These are phyloP conservation scores for Chrysosporium queenslandicum DNA, from an alignment of 2,329 filamentous ascomycete species.

Conservation along the genomic window DNA sequence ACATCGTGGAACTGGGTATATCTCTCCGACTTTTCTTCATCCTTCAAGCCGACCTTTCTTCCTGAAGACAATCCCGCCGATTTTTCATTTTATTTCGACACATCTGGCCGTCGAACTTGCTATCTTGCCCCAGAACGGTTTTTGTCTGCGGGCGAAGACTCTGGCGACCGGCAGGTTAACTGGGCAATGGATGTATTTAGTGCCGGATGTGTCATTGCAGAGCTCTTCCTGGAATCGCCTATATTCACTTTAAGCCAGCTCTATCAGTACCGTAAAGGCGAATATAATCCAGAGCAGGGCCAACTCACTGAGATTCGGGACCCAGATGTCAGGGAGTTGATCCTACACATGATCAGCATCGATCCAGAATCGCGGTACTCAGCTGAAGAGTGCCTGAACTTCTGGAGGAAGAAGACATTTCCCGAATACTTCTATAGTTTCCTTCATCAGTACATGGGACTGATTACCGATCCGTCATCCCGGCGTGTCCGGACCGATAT, in stretches of 20 bases:
- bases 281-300: constrained; percentile 77
- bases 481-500: constrained; percentile 63
- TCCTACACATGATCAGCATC: constrained; percentile 91
- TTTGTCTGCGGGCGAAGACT: constrained; percentile 57
- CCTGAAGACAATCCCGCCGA: constrained; percentile 95
- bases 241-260: constrained; percentile 97
- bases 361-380: constrained; percentile 87
- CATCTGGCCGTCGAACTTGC: constrained; percentile 80
- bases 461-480: constrained; percentile 82
- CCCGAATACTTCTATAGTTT: constrained; percentile 97
- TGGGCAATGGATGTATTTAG: constrained; percentile 99
- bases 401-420: constrained; percentile 86
- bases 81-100: constrained; percentile 97
- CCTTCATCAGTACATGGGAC: constrained; percentile 92
- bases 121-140: constrained; percentile 94
- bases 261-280: constrained; percentile 83
- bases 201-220: constrained; percentile 89
- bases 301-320: constrained; percentile 82
- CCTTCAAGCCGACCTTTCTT: constrained; percentile 86
- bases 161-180: constrained; percentile 53
- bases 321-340: constrained; percentile 73
- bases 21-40: constrained; percentile 90
- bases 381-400: constrained; percentile 84
- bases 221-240: constrained; percentile 86
- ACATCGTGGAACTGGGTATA: constrained; percentile 99